Evolutionary conservation across 352 stramenopile species (phyloP).

Genomic region (Plasmopara halstedii): DNA sequence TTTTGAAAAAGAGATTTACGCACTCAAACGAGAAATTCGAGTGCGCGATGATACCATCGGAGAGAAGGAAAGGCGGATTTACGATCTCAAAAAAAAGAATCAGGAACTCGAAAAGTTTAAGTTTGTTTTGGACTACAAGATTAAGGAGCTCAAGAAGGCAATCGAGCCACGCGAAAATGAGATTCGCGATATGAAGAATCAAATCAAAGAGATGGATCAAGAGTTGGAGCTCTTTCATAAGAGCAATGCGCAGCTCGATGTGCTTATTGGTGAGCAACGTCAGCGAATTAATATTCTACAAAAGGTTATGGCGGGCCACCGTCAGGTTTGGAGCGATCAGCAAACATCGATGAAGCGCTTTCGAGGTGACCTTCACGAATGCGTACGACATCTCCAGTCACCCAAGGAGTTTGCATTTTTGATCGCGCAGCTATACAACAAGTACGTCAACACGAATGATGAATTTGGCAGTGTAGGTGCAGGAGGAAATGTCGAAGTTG

Average conservation of each 20-base stretch:
- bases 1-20: conserved; percentile 89
- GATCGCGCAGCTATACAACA: conserved; percentile 68
- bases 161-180: conserved; percentile 93
- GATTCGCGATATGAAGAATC: conserved; percentile 89
- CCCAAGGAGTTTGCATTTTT: conserved; percentile 66
- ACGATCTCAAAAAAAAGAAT: conserved; percentile 94
- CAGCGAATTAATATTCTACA: conserved; percentile 83
- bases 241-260: conserved; percentile 86
- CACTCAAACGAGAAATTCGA: conserved; percentile 92
- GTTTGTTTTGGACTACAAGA: conserved; percentile 96
- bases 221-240: conserved; percentile 95
- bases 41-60: conserved; percentile 92
- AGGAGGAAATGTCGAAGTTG: conserved; percentile 45
- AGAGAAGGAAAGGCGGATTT: conserved; percentile 94
- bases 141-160: conserved; percentile 92
- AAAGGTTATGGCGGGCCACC: conserved; percentile 56
- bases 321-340: conserved; percentile 51
- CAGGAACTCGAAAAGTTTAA: conserved; percentile 96
- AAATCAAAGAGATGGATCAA: conserved; percentile 95
- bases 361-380: conserved; percentile 78
- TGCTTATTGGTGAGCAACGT: conserved; percentile 90
- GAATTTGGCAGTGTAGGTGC: conserved; percentile 6
- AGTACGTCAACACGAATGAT: conserved; percentile 47
- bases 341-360: conserved; percentile 70
- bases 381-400: conserved; percentile 68